Conservation (phyloP, 108 stramenopile species). For the Cyclostephanos tholiformis region DNA sequence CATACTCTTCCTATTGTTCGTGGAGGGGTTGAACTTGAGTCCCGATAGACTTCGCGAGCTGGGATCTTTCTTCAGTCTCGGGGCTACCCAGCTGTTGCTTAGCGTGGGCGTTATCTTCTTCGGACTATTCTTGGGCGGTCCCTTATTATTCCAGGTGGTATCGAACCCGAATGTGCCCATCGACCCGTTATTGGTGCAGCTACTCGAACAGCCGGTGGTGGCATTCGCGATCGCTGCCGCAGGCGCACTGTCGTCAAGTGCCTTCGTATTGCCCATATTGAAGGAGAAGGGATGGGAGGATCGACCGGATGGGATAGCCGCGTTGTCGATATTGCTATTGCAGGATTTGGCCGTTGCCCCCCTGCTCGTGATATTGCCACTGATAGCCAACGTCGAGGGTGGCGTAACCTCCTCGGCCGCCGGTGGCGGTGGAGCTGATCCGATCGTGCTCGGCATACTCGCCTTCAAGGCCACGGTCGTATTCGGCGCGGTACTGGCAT, state of each 20-base stretch:
- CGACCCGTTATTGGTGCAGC: conserved; percentile 62
- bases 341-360: conserved; percentile 83
- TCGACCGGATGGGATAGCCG: conserved; percentile 64
- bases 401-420: conserved; percentile 37
- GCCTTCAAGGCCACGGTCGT: conserved; percentile 74
- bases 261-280: conserved; percentile 69
- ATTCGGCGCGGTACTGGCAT: conserved; percentile 62
- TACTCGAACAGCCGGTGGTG: conserved; percentile 61
- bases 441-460: conserved; percentile 56
- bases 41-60: conserved; percentile 65
- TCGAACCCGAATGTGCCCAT: conserved; percentile 59
- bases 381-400: conserved; percentile 55
- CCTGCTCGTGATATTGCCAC: conserved; percentile 66
- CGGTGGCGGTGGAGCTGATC: conserved; percentile 42
- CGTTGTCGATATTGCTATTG: conserved; percentile 63
- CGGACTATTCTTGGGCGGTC: conserved; percentile 64
- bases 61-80: conserved; percentile 60
- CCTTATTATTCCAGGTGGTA: conserved; percentile 54
- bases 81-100: conserved; percentile 60
- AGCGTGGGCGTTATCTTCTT: conserved; percentile 64
- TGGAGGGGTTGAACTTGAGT: conserved; percentile 63
- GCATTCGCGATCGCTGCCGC: conserved; percentile 76
- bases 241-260: conserved; percentile 64
- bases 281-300: conserved; percentile 74
- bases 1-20: conserved; percentile 76